Conservation (phyloP, 192 early-diverging fungal genomes). For the Dissophora globulifera region DNA sequence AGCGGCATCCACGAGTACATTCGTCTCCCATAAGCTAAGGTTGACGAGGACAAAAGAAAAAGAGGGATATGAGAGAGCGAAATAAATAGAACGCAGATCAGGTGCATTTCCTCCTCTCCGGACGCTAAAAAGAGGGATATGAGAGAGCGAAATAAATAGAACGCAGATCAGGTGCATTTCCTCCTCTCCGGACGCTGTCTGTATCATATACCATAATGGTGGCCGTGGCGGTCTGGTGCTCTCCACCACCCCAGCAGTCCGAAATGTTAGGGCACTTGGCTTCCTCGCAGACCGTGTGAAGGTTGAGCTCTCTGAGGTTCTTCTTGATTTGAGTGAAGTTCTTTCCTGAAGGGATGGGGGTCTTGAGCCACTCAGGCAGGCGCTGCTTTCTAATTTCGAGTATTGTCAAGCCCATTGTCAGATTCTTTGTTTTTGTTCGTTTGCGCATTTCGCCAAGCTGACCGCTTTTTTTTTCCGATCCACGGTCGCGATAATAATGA, state of each 20-base stretch:
- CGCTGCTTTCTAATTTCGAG: slow-evolving; percentile 66
- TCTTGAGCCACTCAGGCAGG: slow-evolving; percentile 95
- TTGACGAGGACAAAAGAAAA: neutral
- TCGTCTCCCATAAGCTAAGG: slow-evolving; percentile 92
- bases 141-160: no score
- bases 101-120: no score
- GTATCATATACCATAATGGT: slow-evolving; percentile 84
- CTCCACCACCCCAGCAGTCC: slow-evolving; percentile 98
- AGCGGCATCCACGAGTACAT: slow-evolving; percentile 97
- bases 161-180: no score
- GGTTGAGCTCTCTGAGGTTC: slow-evolving; percentile 92
- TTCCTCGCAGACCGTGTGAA: slow-evolving; percentile 98
- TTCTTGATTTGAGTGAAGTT: slow-evolving; percentile 87
- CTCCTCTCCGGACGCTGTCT: no score
- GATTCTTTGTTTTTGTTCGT: no score
- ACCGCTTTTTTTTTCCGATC: no score
- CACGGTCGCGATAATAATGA: no score
- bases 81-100: no score
- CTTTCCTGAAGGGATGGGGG: slow-evolving; percentile 84
- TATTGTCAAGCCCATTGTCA: no score
- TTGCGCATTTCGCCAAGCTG: no score
- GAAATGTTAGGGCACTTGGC: slow-evolving; percentile 98
- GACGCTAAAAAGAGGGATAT: no score
- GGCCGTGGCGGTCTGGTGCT: slow-evolving; percentile 94
- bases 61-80: no score